phyloP scores from a whole-genome alignment of 768 basidiomycete genomes.

The Pulveroboletus sp. region DNA sequence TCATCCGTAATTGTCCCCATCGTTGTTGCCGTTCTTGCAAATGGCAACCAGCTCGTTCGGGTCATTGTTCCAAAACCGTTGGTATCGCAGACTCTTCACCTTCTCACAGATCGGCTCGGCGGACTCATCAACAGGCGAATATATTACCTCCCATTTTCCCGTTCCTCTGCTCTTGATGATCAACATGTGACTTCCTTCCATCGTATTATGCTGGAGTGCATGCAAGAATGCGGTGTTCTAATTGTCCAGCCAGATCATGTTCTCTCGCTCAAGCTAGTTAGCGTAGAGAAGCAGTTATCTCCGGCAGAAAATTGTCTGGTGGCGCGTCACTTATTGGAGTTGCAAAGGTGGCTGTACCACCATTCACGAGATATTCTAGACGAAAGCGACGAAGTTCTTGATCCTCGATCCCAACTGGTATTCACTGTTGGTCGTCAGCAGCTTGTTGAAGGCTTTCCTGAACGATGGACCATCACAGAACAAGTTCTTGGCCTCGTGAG shows the following conservation, averaged over 20 bases:
- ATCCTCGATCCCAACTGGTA: no score
- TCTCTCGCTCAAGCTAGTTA: conserved; percentile 45
- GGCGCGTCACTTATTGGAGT: conserved; percentile 18
- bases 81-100: no score
- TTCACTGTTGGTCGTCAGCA: conserved; percentile 30
- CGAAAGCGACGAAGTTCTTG: conserved; percentile 27
- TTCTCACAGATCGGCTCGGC: no score
- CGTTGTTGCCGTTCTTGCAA: conserved; percentile 35
- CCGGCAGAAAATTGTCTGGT: neutral
- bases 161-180: conserved; percentile 6
- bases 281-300: conserved; percentile 32
- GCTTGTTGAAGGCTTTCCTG: conserved; percentile 27
- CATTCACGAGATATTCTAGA: conserved; percentile 20
- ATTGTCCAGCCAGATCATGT: conserved; percentile 51
- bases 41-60: no score
- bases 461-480: conserved; percentile 31
- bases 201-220: conserved; percentile 35
- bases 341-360: conserved; percentile 18
- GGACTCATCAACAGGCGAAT: conserved; percentile 42
- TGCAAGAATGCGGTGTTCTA: conserved; percentile 36
- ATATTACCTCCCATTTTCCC: conserved; percentile 47
- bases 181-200: conserved; percentile 12
- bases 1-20: conserved; percentile 46
- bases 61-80: no score
- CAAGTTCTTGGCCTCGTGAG: conserved; percentile 23